These are phyloP conservation scores for Trichosporon sp. DNA, from an alignment of 1,284 basidiomycete species.

Conservation along the genomic window DNA sequence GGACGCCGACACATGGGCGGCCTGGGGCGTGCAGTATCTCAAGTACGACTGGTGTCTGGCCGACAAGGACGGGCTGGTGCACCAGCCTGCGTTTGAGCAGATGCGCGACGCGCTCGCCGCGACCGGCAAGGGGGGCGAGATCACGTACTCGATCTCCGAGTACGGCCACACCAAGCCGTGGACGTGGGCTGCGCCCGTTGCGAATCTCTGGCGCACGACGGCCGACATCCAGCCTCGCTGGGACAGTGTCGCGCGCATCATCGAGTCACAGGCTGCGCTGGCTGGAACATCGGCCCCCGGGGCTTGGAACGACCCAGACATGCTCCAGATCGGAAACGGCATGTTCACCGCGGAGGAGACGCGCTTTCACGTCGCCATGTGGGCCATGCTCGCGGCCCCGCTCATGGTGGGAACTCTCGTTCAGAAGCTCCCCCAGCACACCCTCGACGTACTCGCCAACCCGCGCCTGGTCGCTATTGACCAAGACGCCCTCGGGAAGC, in stretches of 20 bases:
- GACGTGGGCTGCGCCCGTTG: conserved; percentile 17
- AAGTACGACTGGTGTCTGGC: conserved; percentile 24
- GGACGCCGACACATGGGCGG: conserved; percentile 14
- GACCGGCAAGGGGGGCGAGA: not conserved
- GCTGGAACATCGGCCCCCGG: not conserved
- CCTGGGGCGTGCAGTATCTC: conserved; percentile 18
- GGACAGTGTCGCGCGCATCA: not conserved
- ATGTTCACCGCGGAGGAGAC: conserved; percentile 6
- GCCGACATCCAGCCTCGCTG: conserved; percentile 5
- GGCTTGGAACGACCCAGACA: conserved; percentile 18
- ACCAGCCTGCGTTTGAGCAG: conserved; percentile 2
- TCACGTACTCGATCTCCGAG: conserved; percentile 20
- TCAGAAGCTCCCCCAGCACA: not conserved
- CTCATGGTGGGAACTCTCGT: conserved; percentile 16
- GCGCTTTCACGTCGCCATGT: conserved; percentile 5
- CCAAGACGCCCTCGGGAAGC: conserved; percentile 5
- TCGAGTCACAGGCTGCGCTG: not conserved
- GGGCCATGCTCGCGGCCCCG: conserved; percentile 22
- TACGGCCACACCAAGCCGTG: conserved; percentile 19
- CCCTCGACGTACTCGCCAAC: not conserved
- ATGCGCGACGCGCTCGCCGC: conserved; percentile 14
- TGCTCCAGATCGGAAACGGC: conserved; percentile 22
- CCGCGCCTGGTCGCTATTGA: conserved; percentile 8
- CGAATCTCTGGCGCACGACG: conserved; percentile 18
- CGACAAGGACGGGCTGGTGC: conserved; percentile 9